Evolutionary conservation across 2,329 filamentous ascomycete species (phyloP).

Genomic region (Aotearoamyces nothofagi): DNA sequence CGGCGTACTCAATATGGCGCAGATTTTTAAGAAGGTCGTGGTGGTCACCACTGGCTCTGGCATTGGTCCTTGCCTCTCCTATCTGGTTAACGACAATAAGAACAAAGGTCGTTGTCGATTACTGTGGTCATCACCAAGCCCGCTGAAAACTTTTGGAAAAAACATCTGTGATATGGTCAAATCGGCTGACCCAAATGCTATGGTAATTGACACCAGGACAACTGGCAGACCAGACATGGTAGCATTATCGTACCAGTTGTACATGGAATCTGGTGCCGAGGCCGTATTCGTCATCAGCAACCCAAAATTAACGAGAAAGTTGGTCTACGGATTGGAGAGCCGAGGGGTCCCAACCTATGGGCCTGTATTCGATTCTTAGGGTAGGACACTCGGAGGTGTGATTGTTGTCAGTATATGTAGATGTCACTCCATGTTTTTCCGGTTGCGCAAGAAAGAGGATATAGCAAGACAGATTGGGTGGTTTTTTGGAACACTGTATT

Average conservation of each 20-base stretch:
- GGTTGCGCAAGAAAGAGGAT: too few species aligned
- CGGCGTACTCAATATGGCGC: conserved; percentile 22
- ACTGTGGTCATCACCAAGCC: conserved; percentile 22
- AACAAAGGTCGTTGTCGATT: conserved; percentile 15
- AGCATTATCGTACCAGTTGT: conserved; percentile 16
- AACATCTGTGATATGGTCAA: conserved; percentile 19
- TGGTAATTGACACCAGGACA: conserved; percentile 21
- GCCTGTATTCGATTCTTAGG: conserved; percentile 22
- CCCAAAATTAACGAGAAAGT: conserved; percentile 19
- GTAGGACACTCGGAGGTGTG: too few species aligned
- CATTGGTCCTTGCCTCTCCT: conserved; percentile 22
- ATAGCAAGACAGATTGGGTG: too few species aligned
- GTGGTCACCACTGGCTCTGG: conserved; percentile 24
- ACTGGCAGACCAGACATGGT: conserved; percentile 21
- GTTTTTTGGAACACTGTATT: too few species aligned
- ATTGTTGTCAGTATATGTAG: too few species aligned
- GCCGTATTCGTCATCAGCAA: conserved; percentile 23
- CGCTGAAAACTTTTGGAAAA: conserved; percentile 20
- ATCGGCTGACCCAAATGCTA: conserved; percentile 17
- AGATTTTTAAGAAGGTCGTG: conserved; percentile 20
- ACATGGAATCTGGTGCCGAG: conserved; percentile 19
- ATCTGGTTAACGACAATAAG: conserved; percentile 16
- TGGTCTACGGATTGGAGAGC: conserved; percentile 24
- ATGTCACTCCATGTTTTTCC: too few species aligned
- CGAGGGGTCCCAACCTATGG: conserved; percentile 22